phyloP scores from a whole-genome alignment of 2,329 filamentous ascomycete genomes.

The Curvularia sp. region DNA sequence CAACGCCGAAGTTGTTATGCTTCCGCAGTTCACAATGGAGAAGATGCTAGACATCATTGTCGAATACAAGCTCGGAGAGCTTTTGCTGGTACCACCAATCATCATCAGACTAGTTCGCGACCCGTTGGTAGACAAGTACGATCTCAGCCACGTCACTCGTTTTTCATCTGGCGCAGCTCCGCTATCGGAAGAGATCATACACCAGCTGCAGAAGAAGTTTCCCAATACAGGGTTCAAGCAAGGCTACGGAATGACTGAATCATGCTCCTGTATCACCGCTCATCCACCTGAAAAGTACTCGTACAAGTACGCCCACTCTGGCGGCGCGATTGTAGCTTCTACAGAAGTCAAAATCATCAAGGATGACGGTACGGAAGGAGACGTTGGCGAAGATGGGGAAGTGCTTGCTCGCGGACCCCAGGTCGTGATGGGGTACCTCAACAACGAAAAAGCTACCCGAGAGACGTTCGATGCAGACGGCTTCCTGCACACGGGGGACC shows the following conservation, averaged over 20 bases:
- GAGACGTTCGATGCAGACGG: conserved; percentile 59
- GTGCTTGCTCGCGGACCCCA: conserved; percentile 59
- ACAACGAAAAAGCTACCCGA: conserved; percentile 53
- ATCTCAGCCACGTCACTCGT: conserved; percentile 62
- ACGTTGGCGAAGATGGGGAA: conserved; percentile 61
- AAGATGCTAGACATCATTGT: conserved; percentile 57
- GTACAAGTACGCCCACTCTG: conserved; percentile 65
- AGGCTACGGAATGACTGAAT: conserved; percentile 74
- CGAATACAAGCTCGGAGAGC: conserved; percentile 59
- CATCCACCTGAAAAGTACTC: conserved; percentile 64
- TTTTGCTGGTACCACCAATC: conserved; percentile 64
- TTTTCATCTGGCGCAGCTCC: conserved; percentile 70
- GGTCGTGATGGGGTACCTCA: conserved; percentile 60
- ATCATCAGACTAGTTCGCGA: conserved; percentile 68
- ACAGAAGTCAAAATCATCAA: conserved; percentile 68
- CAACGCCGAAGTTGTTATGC: conserved; percentile 71
- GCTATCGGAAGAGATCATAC: conserved; percentile 64
- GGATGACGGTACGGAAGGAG: conserved; percentile 62
- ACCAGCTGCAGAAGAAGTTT: conserved; percentile 63
- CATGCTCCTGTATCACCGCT: conserved; percentile 67
- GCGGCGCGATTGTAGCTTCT: conserved; percentile 64
- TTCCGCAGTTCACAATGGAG: conserved; percentile 67
- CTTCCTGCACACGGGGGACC: conserved; percentile 66
- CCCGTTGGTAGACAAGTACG: conserved; percentile 62
- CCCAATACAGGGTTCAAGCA: conserved; percentile 69